A percentile compares a stretch with the other conserved stretches of the same genome.
Conservation (phyloP, 345 rosid genomes). For the Eucalyptus guilfoylei region DNA sequence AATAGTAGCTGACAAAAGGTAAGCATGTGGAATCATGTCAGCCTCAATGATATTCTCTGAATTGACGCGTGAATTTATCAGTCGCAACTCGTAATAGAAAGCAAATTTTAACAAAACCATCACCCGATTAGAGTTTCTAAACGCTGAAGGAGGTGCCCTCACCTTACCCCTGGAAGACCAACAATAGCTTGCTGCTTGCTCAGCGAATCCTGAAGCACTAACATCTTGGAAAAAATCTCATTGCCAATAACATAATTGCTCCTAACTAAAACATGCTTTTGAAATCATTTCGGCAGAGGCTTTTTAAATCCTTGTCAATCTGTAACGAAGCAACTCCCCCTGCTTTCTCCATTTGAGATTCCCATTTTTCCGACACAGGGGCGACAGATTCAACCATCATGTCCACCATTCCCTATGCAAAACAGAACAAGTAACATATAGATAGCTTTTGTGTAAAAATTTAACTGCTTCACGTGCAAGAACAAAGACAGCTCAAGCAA, state of each 20-base stretch:
- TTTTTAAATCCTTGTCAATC: neutral
- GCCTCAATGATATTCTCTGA: neutral
- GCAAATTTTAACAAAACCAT: neutral
- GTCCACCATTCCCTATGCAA: conserved; percentile 1
- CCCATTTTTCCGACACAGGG: neutral
- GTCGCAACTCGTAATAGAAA: neutral
- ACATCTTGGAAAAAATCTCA: conserved; percentile 6
- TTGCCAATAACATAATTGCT: conserved; percentile 5
- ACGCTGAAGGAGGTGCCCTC: neutral
- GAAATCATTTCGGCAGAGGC: conserved; percentile 17
- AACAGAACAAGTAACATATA: neutral
- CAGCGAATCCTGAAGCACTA: neutral
- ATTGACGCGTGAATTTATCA: neutral
- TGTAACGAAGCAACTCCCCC: neutral
- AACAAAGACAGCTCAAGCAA: neutral
- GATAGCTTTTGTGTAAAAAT: neutral
- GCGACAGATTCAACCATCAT: conserved; percentile 6
- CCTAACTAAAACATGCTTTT: conserved; percentile 18
- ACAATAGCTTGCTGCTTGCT: neutral
- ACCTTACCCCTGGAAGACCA: neutral
- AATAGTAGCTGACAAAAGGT: neutral
- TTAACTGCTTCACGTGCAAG: neutral
- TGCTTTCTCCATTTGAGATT: neutral
- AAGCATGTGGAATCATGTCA: neutral
- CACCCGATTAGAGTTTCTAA: neutral